Evolutionary conservation across 352 stramenopile genomes (phyloP).

Genomic region (Pelagophyceae sp.): DNA sequence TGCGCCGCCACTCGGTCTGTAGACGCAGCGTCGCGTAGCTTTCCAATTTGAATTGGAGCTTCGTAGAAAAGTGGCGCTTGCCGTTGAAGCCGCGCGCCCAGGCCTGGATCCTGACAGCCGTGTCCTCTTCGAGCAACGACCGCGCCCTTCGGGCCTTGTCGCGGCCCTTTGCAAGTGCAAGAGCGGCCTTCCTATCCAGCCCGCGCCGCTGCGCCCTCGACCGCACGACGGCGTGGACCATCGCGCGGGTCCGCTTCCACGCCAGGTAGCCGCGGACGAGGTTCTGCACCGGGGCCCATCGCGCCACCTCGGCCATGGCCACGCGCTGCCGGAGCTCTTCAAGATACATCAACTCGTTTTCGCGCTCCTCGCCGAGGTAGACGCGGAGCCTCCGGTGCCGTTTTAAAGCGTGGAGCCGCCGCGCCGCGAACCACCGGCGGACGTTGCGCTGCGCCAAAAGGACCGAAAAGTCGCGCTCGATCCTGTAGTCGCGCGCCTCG

Average conservation of each 20-base stretch:
- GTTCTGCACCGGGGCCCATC: neutral
- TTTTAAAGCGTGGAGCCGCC: neutral
- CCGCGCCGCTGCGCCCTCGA: neutral
- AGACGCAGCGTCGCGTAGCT: neutral
- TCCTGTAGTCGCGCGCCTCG: neutral
- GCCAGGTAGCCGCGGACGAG: neutral
- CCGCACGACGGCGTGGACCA: neutral
- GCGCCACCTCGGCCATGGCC: too few relatives aligned
- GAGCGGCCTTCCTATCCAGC: neutral
- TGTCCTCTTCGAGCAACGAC: neutral
- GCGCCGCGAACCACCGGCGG: neutral
- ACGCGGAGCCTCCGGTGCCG: neutral
- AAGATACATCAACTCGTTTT: neutral
- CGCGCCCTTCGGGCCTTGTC: neutral
- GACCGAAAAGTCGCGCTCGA: neutral
- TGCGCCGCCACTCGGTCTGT: neutral
- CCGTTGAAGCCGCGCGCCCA: neutral
- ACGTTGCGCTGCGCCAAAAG: neutral
- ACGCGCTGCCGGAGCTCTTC: neutral
- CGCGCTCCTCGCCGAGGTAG: neutral
- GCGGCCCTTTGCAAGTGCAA: neutral
- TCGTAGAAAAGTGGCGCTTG: neutral
- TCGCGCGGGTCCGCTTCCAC: neutral
- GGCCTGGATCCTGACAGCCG: neutral
- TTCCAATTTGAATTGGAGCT: slow-evolving; percentile 2